Evolutionary conservation across 2,329 filamentous ascomycete genomes (phyloP).

Genomic region (Fusarium brachygibbosum): DNA sequence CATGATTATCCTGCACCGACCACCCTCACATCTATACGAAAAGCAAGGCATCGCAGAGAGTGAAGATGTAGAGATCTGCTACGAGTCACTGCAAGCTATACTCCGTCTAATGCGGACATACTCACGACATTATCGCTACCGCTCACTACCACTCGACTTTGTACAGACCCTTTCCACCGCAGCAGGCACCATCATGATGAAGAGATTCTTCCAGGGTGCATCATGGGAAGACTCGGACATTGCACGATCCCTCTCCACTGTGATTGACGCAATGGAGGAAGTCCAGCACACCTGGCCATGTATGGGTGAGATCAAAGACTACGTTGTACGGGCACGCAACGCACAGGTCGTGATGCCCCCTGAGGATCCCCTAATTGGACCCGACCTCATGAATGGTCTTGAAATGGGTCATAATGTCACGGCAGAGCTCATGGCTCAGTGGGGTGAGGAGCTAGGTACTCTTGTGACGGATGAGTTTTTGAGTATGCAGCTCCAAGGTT

Average conservation of each 20-base stretch:
- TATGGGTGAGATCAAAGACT: slow-evolving; percentile 58
- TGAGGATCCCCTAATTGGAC: slow-evolving; percentile 51
- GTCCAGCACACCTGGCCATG: slow-evolving; percentile 65
- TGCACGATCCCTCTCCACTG: slow-evolving; percentile 62
- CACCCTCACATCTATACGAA: slow-evolving; percentile 59
- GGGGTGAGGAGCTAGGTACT: slow-evolving; percentile 52
- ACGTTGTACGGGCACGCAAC: slow-evolving; percentile 50
- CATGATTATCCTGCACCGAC: slow-evolving; percentile 66
- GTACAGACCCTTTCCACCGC: slow-evolving; percentile 64
- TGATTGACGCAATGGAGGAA: slow-evolving; percentile 64
- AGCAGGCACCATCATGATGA: slow-evolving; percentile 62
- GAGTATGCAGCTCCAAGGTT: slow-evolving; percentile 52
- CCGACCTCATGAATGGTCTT: slow-evolving; percentile 53
- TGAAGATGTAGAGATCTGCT: slow-evolving; percentile 64
- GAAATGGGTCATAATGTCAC: slow-evolving; percentile 47
- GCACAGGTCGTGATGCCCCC: slow-evolving; percentile 51
- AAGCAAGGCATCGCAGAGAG: slow-evolving; percentile 56
- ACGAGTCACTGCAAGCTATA: slow-evolving; percentile 62
- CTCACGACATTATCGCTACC: slow-evolving; percentile 59
- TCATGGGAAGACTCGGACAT: slow-evolving; percentile 61
- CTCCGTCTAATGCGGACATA: slow-evolving; percentile 61
- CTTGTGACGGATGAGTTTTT: slow-evolving; percentile 54
- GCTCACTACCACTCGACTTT: slow-evolving; percentile 62
- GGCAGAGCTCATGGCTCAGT: slow-evolving; percentile 48
- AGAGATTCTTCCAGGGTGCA: slow-evolving; percentile 57